Percentiles rank a stretch among this genome's conserved stretches.
Evolutionary conservation across 495 filamentous ascomycete genomes (phyloP).

Genomic region (Podospora pseudocomata): DNA sequence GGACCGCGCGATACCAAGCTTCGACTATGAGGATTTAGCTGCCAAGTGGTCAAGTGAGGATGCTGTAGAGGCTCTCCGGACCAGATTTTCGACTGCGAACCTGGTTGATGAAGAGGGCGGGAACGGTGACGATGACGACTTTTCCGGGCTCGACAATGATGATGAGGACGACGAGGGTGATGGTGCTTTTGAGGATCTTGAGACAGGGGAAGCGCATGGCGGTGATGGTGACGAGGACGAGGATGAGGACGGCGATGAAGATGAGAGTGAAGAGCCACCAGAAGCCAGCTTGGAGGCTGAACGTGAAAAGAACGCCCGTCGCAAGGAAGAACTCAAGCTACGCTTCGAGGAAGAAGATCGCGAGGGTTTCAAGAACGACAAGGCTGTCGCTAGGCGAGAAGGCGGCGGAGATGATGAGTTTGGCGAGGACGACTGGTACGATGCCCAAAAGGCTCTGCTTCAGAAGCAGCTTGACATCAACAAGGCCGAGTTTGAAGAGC

Average conservation of each 20-base stretch:
- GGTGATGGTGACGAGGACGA: constrained; percentile 28
- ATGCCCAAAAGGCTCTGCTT: constrained; percentile 87
- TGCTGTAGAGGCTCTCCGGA: constrained; percentile 68
- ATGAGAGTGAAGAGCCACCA: constrained; percentile 27
- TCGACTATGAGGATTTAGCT: constrained; percentile 76
- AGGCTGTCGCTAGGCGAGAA: constrained; percentile 62
- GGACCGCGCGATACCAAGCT: constrained; percentile 72
- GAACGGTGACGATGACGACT: constrained; percentile 47
- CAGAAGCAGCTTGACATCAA: constrained; percentile 96
- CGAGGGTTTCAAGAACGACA: constrained; percentile 86
- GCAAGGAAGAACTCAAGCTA: constrained; percentile 90
- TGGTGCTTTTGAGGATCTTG: constrained; percentile 85
- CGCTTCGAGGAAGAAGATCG: constrained; percentile 96
- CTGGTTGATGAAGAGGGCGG: constrained; percentile 50
- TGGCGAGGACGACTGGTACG: constrained; percentile 98
- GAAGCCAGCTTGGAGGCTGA: constrained; percentile 56
- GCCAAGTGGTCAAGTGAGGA: constrained; percentile 79
- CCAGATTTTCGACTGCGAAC: constrained; percentile 68
- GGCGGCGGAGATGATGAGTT: constrained; percentile 67
- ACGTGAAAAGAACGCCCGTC: constrained; percentile 81
- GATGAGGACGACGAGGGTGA: constrained; percentile 69
- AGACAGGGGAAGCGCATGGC: constrained; percentile 64
- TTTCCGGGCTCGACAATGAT: constrained; percentile 80
- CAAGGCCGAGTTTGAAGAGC: constrained; percentile 78
- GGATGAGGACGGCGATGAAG: constrained; percentile 18